Evolutionary conservation across 306 rosid species (phyloP), one percentile per base, ranked within the genome.

Genomic region (Casuarina cunninghamiana): DNA sequence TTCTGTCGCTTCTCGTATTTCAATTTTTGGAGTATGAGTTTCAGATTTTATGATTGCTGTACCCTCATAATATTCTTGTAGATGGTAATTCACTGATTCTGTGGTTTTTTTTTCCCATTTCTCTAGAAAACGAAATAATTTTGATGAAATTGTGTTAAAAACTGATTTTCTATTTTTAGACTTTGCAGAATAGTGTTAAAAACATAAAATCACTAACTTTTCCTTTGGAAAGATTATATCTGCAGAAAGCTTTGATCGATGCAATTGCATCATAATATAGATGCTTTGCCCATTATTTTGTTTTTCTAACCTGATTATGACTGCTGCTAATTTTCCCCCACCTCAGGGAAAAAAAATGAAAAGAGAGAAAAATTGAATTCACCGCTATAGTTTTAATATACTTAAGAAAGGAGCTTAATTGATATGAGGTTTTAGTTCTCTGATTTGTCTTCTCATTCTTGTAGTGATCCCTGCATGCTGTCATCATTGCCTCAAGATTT

Each of bases 201-300:
- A 57, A 57, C 12, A 19, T 15, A 53, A 53, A 66, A 8, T 6
- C 35, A 41, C 32, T 11, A 11, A 61, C 4, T 61, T 61, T 66
- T 41, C 48, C 32, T 16, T 2, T 8, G 71, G 35, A 15, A 12
- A 41, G 17, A 41, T 39, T 7, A 39, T 39, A 19, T 10, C 12
- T 42, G 6, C 11, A 42, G 42, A 41, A 66, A 41, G 11, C 15
- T 42, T 41, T 16, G 15, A 66, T 41, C 71, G 41, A 66, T 7
- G 71, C 71, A 39, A 65, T 65, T 65, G 71, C 70, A 41, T 39
- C 26, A 66, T 41, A 39, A 66, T 66, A 49, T 9, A 66, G n/a
- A 41, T 13, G 32, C 32, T 8, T 3, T 41, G 16, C 16, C 17
- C 48, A 66, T 45, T 16, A 12, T 41, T 39, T 66, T 41, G 71